phyloP scores from a whole-genome alignment of 1,139 yeast species.

The Geotrichum histeridarum region DNA sequence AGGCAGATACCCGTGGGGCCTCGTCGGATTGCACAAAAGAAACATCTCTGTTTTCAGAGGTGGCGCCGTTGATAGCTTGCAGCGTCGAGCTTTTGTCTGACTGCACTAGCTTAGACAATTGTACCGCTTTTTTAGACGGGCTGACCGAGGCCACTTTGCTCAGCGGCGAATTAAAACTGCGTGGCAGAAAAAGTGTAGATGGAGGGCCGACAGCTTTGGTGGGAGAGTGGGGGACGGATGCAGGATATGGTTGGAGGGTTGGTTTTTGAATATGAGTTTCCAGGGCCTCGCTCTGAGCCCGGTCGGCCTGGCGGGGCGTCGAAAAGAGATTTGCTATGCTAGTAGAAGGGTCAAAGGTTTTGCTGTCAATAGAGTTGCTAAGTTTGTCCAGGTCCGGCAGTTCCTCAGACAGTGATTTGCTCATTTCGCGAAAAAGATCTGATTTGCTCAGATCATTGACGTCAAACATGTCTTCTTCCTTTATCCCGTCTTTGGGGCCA shows the following conservation, averaged over 20 bases:
- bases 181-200: neutral
- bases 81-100: slow-evolving; percentile 18
- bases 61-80: slow-evolving; percentile 16
- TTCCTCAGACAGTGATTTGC: neutral
- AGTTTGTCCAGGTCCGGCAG: neutral
- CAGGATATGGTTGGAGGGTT: slow-evolving; percentile 8
- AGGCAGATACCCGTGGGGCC: slow-evolving; percentile 57
- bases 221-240: slow-evolving; percentile 19
- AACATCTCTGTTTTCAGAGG: slow-evolving; percentile 1
- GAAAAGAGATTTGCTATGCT: neutral
- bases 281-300: slow-evolving; percentile 16
- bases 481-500: neutral
- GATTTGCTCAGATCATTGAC: neutral
- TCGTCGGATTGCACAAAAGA: slow-evolving; percentile 1
- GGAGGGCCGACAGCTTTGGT: neutral
- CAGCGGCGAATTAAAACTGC: slow-evolving; percentile 1
- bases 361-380: neutral
- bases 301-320: slow-evolving; percentile 4
- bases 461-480: neutral
- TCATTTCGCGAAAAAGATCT: neutral
- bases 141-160: neutral
- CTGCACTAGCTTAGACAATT: neutral
- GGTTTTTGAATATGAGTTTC: slow-evolving; percentile 11
- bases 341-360: neutral
- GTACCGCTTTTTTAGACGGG: neutral